Percentiles rank a stretch among this genome's conserved stretches.
Conservation (phyloP, 2,329 filamentous ascomycete genomes). For the Ophiobolus disseminans region DNA sequence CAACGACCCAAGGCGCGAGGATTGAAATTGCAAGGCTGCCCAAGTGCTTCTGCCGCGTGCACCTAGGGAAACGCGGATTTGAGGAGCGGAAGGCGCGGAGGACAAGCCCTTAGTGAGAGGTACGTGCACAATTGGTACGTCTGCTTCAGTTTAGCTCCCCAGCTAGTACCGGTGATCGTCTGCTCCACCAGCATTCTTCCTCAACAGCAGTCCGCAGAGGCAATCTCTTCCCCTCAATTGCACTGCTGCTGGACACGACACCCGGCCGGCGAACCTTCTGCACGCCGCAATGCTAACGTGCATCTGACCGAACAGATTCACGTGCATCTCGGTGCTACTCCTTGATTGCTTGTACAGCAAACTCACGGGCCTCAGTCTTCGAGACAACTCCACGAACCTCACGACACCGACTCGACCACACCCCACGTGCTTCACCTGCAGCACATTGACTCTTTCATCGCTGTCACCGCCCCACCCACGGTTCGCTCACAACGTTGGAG, state of each 20-base stretch:
- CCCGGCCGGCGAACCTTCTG: conserved; percentile 15
- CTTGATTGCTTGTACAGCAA: conserved; percentile 1
- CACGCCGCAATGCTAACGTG: conserved; percentile 31
- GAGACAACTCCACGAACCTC: conserved; percentile 8
- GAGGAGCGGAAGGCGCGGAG: conserved; percentile 10
- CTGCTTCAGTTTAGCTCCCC: conserved; percentile 9
- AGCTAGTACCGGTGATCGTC: conserved; percentile 5
- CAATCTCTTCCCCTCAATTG: conserved; percentile 15
- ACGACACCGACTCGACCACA: conserved; percentile 14
- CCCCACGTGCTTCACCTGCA: conserved; percentile 12
- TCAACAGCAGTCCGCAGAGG: conserved; percentile 26
- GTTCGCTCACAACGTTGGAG: conserved; percentile 19
- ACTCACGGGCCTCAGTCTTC: conserved; percentile 1
- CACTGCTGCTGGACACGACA: conserved; percentile 17
- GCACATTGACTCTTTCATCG: conserved; percentile 1
- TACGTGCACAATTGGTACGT: not conserved
- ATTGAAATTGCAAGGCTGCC: conserved; percentile 1
- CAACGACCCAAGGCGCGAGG: not conserved
- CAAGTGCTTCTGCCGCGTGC: not conserved
- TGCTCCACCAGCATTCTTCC: conserved; percentile 30
- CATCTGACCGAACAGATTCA: conserved; percentile 20
- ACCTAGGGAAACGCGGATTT: not conserved
- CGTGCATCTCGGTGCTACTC: conserved; percentile 1
- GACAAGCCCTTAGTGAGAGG: not conserved
- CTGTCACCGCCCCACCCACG: conserved; percentile 6